phyloP scores from a whole-genome alignment of 768 basidiomycete genomes.

The Lactarius akahatsu region DNA sequence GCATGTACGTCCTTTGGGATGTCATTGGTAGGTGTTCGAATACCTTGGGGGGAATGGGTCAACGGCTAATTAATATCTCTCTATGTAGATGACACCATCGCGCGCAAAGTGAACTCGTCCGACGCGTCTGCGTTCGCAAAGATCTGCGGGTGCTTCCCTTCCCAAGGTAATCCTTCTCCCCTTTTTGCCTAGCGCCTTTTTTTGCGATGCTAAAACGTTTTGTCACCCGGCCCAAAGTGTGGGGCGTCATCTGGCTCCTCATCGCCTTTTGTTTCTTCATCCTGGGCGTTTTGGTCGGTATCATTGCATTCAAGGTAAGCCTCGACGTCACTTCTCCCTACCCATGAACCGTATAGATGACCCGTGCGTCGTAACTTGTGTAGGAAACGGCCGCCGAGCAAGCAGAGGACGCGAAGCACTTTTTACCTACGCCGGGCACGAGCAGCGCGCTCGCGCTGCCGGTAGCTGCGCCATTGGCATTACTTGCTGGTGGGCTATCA shows the following conservation, averaged over 20 bases:
- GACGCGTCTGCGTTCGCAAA: slow-evolving; percentile 85
- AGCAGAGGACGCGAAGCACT: slow-evolving; percentile 48
- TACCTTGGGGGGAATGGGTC: neutral
- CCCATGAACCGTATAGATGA: neutral
- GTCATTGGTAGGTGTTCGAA: slow-evolving; percentile 58
- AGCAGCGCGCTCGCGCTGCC: slow-evolving; percentile 32
- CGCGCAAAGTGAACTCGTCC: slow-evolving; percentile 80
- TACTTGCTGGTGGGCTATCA: slow-evolving; percentile 2
- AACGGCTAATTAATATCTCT: neutral
- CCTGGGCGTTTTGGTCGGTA: slow-evolving; percentile 70
- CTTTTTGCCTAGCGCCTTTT: neutral
- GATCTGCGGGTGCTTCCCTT: slow-evolving; percentile 83
- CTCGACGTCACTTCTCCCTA: neutral
- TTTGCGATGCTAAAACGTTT: neutral
- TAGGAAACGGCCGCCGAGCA: slow-evolving; percentile 65
- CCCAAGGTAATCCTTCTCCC: slow-evolving; percentile 51
- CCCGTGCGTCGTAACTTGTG: neutral
- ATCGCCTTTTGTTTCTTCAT: slow-evolving; percentile 73
- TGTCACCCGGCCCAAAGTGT: slow-evolving; percentile 47
- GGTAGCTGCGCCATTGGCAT: slow-evolving; percentile 4
- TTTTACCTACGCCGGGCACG: slow-evolving; percentile 61
- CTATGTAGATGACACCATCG: slow-evolving; percentile 72
- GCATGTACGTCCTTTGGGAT: slow-evolving; percentile 86
- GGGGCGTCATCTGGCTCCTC: slow-evolving; percentile 89
- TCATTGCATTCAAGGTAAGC: slow-evolving; percentile 77